These are phyloP conservation scores for Raffaelea albimanens DNA, from an alignment of 2,329 filamentous ascomycete species.

Conservation along the genomic window DNA sequence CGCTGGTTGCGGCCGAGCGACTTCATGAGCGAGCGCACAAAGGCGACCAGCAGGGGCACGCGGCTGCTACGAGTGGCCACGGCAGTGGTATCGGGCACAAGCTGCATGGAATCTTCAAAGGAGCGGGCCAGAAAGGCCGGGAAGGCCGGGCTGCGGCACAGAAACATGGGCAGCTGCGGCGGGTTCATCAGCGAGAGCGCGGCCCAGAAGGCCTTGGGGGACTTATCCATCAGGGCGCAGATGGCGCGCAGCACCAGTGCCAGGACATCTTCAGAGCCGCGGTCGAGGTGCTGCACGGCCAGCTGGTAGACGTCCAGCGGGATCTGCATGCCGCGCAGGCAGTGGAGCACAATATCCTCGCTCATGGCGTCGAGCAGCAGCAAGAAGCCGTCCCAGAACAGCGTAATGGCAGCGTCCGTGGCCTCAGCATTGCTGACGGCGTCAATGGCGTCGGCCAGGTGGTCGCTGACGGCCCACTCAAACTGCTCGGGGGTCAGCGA, in stretches of 20 bases:
- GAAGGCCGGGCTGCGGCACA: slow-evolving; percentile 65
- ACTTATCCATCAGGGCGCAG: slow-evolving; percentile 61
- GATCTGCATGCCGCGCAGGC: slow-evolving; percentile 68
- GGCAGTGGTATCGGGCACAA: slow-evolving; percentile 4
- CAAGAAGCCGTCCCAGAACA: slow-evolving; percentile 72
- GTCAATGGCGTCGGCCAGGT: slow-evolving; percentile 57
- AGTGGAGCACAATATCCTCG: slow-evolving; percentile 65
- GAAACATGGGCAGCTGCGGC: slow-evolving; percentile 70
- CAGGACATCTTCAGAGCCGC: slow-evolving; percentile 48
- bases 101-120: slow-evolving; percentile 39
- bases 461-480: slow-evolving; percentile 75
- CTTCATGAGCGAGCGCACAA: slow-evolving; percentile 67
- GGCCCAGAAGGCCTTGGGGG: slow-evolving; percentile 77
- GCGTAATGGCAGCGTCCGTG: slow-evolving; percentile 42
- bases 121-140: slow-evolving; percentile 53
- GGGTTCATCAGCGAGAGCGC: slow-evolving; percentile 74
- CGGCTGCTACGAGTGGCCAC: neutral
- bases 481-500: slow-evolving; percentile 64
- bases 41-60: slow-evolving; percentile 54
- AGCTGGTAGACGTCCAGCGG: slow-evolving; percentile 62
- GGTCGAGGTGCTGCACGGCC: slow-evolving; percentile 42
- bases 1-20: slow-evolving; percentile 63
- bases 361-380: slow-evolving; percentile 66
- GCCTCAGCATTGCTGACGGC: slow-evolving; percentile 44
- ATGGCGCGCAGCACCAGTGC: slow-evolving; percentile 62